phyloP scores from a whole-genome alignment of 2,329 filamentous ascomycete species.

The Aspergillus versicolor region DNA sequence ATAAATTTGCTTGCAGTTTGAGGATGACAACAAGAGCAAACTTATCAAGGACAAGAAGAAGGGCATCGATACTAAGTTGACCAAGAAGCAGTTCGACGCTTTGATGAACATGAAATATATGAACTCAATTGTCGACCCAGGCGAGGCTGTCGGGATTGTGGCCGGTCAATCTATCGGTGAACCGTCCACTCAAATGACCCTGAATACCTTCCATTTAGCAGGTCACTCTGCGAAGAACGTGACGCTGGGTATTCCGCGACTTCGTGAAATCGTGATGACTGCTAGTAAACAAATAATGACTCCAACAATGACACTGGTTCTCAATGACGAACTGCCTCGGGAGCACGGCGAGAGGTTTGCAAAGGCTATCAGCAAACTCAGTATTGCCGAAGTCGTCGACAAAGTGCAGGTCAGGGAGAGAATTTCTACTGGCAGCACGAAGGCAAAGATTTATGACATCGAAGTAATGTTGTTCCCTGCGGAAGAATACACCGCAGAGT shows the following conservation, averaged over 20 bases:
- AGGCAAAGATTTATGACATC: conserved; percentile 84
- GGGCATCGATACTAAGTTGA: conserved; percentile 40
- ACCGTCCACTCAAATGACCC: conserved; percentile 97
- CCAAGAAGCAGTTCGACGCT: conserved; percentile 74
- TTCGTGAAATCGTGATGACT: conserved; percentile 98
- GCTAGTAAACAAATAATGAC: conserved; percentile 87
- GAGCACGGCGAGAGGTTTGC: conserved; percentile 76
- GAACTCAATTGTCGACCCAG: conserved; percentile 86
- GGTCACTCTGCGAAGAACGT: conserved; percentile 98
- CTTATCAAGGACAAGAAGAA: conserved; percentile 62
- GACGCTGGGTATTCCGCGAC: conserved; percentile 93
- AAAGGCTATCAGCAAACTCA: conserved; percentile 86
- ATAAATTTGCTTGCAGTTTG: conserved; percentile 54
- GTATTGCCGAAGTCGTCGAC: conserved; percentile 80
- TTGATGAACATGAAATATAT: conserved; percentile 92
- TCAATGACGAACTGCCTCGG: conserved; percentile 69
- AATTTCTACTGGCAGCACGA: conserved; percentile 67
- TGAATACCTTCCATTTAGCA: conserved; percentile 99
- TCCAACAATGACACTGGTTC: conserved; percentile 69
- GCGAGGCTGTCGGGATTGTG: conserved; percentile 94
- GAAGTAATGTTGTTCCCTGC: conserved; percentile 80
- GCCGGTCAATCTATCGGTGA: conserved; percentile 96
- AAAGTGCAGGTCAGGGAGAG: conserved; percentile 77
- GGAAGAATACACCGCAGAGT: conserved; percentile 78
- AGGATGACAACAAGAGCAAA: conserved; percentile 69